Evolutionary conservation across 2,329 filamentous ascomycete species (phyloP).

Genomic region (Beauveria pseudobassiana): DNA sequence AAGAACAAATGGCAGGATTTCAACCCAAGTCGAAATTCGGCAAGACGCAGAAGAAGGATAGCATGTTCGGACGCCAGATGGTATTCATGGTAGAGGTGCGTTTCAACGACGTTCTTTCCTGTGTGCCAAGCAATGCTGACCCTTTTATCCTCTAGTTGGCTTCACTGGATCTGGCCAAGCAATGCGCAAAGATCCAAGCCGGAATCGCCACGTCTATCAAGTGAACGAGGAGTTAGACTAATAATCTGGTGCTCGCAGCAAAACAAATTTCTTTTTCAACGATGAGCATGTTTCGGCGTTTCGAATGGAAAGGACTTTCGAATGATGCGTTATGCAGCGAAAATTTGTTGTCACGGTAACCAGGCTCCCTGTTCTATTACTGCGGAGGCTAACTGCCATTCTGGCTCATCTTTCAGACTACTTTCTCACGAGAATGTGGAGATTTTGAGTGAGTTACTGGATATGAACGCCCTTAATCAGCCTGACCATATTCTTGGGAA

Average conservation of each 20-base stretch:
- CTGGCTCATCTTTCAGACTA: slow-evolving; percentile 9
- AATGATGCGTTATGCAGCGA: not conserved
- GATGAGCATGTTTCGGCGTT: slow-evolving; percentile 15
- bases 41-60: slow-evolving; percentile 72
- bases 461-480: not conserved
- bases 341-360: slow-evolving; percentile 21
- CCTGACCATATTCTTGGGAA: not conserved
- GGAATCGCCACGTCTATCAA: slow-evolving; percentile 80
- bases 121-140: slow-evolving; percentile 6
- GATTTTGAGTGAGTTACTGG: not conserved
- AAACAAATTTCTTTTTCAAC: slow-evolving; percentile 12
- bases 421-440: slow-evolving; percentile 1
- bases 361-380: slow-evolving; percentile 24
- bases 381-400: slow-evolving; percentile 36
- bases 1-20: slow-evolving; percentile 97
- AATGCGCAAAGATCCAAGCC: slow-evolving; percentile 86
- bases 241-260: slow-evolving; percentile 25
- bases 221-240: slow-evolving; percentile 66
- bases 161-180: slow-evolving; percentile 92
- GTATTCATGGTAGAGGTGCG: slow-evolving; percentile 77
- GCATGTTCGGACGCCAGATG: slow-evolving; percentile 95
- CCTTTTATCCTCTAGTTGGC: slow-evolving; percentile 56
- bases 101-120: not conserved
- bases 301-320: slow-evolving; percentile 3
- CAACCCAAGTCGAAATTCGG: slow-evolving; percentile 65